A percentile compares a stretch with the other conserved stretches of the same genome.
Conservation (phyloP, 2,329 filamentous ascomycete genomes). For the Alternaria solani region DNA sequence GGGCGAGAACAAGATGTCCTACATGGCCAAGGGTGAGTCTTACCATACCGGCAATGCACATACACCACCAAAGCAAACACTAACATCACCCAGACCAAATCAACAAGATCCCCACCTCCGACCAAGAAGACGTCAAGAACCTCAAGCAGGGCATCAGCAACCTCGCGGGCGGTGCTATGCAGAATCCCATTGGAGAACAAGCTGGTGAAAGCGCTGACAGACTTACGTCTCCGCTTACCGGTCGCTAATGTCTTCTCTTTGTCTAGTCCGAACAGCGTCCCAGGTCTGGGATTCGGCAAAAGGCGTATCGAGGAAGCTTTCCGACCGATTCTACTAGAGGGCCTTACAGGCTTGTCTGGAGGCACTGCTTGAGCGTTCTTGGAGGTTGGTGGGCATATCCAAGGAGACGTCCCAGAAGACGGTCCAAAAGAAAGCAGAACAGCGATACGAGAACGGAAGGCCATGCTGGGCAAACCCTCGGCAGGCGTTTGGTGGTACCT, state of each 20-base stretch:
- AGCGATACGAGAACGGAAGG: constrained; percentile 8
- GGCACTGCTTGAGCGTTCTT: constrained; percentile 29
- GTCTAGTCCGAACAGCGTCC: constrained; percentile 34
- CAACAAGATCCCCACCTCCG: constrained; percentile 50
- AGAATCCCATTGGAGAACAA: constrained; percentile 50
- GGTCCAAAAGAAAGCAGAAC: constrained; percentile 18
- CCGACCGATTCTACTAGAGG: constrained; percentile 20
- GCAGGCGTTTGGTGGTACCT: constrained; percentile 6
- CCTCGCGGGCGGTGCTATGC: constrained; percentile 42
- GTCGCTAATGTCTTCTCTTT: constrained; percentile 42
- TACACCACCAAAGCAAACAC: not conserved
- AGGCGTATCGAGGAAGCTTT: constrained; percentile 25
- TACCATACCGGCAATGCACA: not conserved
- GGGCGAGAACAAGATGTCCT: constrained; percentile 61
- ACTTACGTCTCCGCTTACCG: constrained; percentile 48
- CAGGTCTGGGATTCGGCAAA: constrained; percentile 34
- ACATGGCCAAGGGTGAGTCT: constrained; percentile 49
- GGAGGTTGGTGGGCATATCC: constrained; percentile 25
- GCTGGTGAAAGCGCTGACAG: constrained; percentile 48
- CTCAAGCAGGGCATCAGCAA: constrained; percentile 48
- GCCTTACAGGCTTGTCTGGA: constrained; percentile 23
- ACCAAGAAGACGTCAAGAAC: constrained; percentile 49
- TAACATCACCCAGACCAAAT: constrained; percentile 46
- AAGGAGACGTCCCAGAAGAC: constrained; percentile 16
- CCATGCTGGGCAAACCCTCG: not conserved